Base-by-base conservation (phyloP, 305 asterid genomes). In the Petunia hybrid region DNA sequence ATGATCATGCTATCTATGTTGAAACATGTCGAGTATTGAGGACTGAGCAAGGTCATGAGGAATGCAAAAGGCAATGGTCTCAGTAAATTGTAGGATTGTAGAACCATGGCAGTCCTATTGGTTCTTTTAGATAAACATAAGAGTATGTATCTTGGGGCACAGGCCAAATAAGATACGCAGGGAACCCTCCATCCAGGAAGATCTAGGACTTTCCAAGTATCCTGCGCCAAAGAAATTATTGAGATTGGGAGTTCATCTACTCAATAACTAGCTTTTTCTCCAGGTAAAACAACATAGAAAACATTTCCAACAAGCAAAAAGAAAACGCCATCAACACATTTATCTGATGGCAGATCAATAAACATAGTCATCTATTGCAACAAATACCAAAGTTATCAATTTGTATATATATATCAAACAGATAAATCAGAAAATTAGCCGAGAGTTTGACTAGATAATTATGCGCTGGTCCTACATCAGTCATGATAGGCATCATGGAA, bases 181-280 rank as follows among this genome's bases (percentile, higher is more conserved):
- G 86, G 95, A 91, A 88, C 90, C 94, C 90, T 91, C 97, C 97
- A 89, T 91, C 93, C 91, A 90, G 91, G 94, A 89, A 87, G 97
- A 92, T 91, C 94, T 89, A 87, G 93, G 92, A 89, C 90, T 86
- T 85, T 90, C 97, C 98, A 91, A 89, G 95, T 87, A 90, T 95
- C 99, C 99, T 95, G 99, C 98, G 95, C 87, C 95, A 93, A 95
- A 93, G 93, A 91, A 95, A 95, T 94, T 93, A 86, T 86, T 95
- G 99, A 95, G 97, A 92, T 83, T 81, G 88, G 89, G 82, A 91
- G 86, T 84, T 87, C 79, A 88, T 80, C 93, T 87, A 89, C 88
- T 71, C 81, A 63, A 70, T 87, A 89, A 80, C 80, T 55, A 35
- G 81, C 66, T 66, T 80, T 86, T 88, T 85, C 83, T 75, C 80